Conservation (phyloP, 2,329 filamentous ascomycete species). For the Neofusicoccum cordaticola region DNA sequence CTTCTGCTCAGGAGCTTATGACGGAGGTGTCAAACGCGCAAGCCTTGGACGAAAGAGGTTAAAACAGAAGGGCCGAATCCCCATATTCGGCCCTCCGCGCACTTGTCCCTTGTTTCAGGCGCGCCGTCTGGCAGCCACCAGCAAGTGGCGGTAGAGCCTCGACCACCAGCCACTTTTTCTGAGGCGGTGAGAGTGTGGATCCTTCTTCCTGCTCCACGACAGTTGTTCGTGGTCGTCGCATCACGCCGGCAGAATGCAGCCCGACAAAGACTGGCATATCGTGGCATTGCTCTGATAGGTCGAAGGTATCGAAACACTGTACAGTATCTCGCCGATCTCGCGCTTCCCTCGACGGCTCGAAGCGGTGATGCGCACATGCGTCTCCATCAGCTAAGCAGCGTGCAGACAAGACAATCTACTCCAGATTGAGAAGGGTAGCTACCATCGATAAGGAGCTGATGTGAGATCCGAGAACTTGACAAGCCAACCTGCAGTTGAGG, state of each 20-base stretch:
- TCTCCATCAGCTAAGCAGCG: not conserved
- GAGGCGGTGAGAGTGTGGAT: not conserved
- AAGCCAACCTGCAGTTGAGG: too few species aligned
- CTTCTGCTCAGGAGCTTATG: conserved; percentile 1
- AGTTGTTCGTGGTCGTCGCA: too few species aligned
- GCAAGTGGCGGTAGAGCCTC: not conserved
- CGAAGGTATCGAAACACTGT: not conserved
- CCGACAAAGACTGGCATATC: not conserved
- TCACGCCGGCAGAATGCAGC: not conserved
- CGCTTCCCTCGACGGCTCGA: too few species aligned
- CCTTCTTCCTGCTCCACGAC: too few species aligned
- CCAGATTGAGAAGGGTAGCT: too few species aligned
- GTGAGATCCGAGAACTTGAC: not conserved
- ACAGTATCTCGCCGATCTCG: too few species aligned
- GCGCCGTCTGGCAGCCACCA: not conserved
- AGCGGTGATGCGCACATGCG: too few species aligned
- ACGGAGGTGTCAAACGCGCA: conserved; percentile 3
- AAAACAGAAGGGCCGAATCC: conserved; percentile 7
- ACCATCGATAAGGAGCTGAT: not conserved
- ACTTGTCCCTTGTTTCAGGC: not conserved
- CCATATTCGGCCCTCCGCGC: not conserved
- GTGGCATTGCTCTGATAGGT: not conserved
- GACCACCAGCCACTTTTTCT: not conserved
- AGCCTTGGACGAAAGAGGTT: not conserved
- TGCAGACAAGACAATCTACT: not conserved